phyloP scores from a whole-genome alignment of 352 stramenopile species.

The Thraustochytrium striatum region DNA sequence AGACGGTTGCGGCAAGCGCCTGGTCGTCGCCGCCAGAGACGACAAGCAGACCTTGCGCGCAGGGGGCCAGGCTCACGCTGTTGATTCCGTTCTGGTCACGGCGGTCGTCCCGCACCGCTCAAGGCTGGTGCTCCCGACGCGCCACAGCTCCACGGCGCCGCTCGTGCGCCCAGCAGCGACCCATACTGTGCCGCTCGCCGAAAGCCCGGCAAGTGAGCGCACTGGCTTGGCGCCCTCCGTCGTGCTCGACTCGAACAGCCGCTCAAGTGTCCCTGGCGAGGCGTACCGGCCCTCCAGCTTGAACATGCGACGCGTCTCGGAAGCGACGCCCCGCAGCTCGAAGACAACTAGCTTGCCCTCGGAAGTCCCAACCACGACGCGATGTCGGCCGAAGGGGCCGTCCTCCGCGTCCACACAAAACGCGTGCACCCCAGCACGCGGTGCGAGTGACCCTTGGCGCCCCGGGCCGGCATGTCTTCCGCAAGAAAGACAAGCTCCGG shows the following conservation, averaged over 20 bases:
- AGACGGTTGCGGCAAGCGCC: neutral
- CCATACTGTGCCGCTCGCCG: neutral
- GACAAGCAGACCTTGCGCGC: neutral
- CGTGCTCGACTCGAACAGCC: neutral
- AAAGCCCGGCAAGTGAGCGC: neutral
- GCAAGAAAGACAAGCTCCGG: slow-evolving; percentile 1
- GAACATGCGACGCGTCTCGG: neutral
- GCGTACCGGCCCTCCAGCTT: neutral
- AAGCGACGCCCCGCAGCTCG: neutral
- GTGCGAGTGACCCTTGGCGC: neutral
- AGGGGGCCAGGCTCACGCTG: neutral
- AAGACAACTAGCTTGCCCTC: neutral
- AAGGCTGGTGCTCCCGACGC: too few relatives aligned
- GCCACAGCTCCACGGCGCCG: neutral
- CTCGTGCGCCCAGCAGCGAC: slow-evolving; percentile 14
- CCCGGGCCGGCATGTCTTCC: neutral
- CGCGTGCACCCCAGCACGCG: slow-evolving; percentile 23
- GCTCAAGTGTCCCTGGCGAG: neutral
- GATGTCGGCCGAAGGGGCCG: neutral
- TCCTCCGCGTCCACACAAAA: too few relatives aligned
- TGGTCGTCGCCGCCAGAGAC: slow-evolving; percentile 25
- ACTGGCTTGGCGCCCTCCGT: slow-evolving; percentile 29
- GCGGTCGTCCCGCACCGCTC: too few relatives aligned
- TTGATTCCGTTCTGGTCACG: slow-evolving; percentile 23
- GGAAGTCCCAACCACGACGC: slow-evolving; percentile 2